These are phyloP conservation scores for Penicillium nordicum DNA, from an alignment of 2,329 filamentous ascomycete species.

Conservation along the genomic window DNA sequence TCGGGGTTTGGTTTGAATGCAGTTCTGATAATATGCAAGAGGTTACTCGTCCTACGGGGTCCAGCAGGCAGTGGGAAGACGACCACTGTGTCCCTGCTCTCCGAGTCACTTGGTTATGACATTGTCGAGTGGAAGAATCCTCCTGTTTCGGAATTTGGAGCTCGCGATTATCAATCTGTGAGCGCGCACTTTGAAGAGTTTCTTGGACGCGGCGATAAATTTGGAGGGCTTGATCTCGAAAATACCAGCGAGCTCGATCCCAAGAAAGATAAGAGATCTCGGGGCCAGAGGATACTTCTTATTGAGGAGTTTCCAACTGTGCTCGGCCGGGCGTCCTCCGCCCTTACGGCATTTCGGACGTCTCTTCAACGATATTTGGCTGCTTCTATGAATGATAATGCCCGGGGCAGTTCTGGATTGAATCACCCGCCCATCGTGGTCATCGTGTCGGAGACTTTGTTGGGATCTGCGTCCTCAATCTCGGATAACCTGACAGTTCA, in stretches of 20 bases:
- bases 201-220: constrained; percentile 74
- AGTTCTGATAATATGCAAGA: constrained; percentile 53
- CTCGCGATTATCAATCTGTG: constrained; percentile 64
- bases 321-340: constrained; percentile 62
- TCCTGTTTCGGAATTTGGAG: constrained; percentile 56
- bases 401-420: constrained; percentile 28
- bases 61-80: constrained; percentile 92
- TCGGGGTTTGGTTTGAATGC: not conserved
- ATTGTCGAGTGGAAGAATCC: constrained; percentile 92
- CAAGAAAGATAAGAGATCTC: not conserved
- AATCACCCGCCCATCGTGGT: constrained; percentile 73
- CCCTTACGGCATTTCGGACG: constrained; percentile 68
- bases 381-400: constrained; percentile 60
- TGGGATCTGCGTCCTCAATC: constrained; percentile 79
- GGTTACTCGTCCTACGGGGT: constrained; percentile 80
- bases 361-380: constrained; percentile 69
- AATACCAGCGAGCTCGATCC: constrained; percentile 3
- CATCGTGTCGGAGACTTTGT: constrained; percentile 83
- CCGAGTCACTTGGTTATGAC: constrained; percentile 71
- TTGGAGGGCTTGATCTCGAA: constrained; percentile 63
- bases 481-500: constrained; percentile 92
- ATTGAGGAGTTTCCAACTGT: constrained; percentile 82
- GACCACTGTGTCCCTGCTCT: constrained; percentile 74
- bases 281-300: constrained; percentile 59
- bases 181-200: constrained; percentile 90